phyloP scores from a whole-genome alignment of 2,329 filamentous ascomycete genomes.

The Cytospora leucostoma region DNA sequence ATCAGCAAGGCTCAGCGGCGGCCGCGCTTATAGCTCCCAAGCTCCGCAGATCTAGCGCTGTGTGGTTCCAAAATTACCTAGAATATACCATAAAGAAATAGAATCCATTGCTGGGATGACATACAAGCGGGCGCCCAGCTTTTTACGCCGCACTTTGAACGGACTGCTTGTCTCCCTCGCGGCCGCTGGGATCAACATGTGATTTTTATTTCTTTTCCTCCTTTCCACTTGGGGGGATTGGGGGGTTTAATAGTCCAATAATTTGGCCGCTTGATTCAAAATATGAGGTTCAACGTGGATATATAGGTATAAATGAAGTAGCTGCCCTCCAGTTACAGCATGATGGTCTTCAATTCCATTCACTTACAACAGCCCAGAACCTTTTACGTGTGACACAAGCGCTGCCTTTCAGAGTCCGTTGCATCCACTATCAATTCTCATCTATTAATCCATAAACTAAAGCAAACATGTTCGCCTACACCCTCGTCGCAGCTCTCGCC shows the following conservation, averaged over 20 bases:
- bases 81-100: background rate
- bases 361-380: too few species aligned
- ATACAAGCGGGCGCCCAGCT: background rate
- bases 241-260: too few species aligned
- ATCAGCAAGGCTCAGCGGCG: slow-evolving; percentile 14
- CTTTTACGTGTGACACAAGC: too few species aligned
- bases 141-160: background rate
- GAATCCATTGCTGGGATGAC: background rate
- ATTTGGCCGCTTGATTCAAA: too few species aligned
- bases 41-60: background rate
- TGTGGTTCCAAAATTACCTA: slow-evolving; percentile 6
- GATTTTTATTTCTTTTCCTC: background rate
- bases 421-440: too few species aligned
- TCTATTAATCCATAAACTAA: background rate
- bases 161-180: background rate
- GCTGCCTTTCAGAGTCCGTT: too few species aligned
- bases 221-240: background rate
- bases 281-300: too few species aligned
- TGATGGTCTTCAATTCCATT: too few species aligned
- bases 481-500: slow-evolving; percentile 34
- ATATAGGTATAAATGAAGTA: too few species aligned
- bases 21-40: slow-evolving; percentile 21
- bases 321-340: too few species aligned
- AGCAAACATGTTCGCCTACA: slow-evolving; percentile 39
- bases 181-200: background rate